Evolutionary conservation across 2,329 filamentous ascomycete species (phyloP), one percentile per base, ranked within the genome.

Genomic region (Ceratocystis albifundus): DNA sequence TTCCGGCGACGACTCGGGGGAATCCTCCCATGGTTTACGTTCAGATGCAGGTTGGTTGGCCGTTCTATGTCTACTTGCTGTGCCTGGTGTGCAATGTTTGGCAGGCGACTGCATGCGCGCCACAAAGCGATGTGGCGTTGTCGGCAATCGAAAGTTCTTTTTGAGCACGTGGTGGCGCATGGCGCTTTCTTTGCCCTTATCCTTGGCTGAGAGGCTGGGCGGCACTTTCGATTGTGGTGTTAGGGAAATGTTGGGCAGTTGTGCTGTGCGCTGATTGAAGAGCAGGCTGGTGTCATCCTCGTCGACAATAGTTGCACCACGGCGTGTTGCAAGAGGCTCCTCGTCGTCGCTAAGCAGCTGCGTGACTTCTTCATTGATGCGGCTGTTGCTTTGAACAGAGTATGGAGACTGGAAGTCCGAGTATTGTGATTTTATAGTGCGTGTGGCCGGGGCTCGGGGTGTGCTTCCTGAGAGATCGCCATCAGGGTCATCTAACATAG

Each of bases 141-240:
- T 90, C 75, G 95, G 90, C 28, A 99, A 82, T 41, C 93, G 89
- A 78, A 96, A 99, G 67, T 89, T 96, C 76, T 95, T 96, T 79
- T 97, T 92, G 4, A 96, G 84, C n/a, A 97, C 81, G 67, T 88
- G 89, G 74, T 97, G 93, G 50, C 99, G 82, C 7, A 97, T 80
- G 2, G 89, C 89, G 73, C 96, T 90, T 68, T 85, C 83, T 71
- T 79, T 71, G 25, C 72, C 71, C 64, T 75, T 74, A 41, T 70
- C 69, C 46, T 72, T 66, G 7, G 72, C 69, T 2, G 72, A 71
- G 2, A 70, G 69, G n/a, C n/a, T n/a, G 10, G 20, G 15, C 3
- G 85, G 74, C 77, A 86, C 74, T 62, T 79, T 78, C 15, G 84
- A 83, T n/a, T 82, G 85, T 78, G 84, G 82, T 28, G 82, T 83